Evolutionary conservation across 768 basidiomycete genomes (phyloP).

Genomic region (Crucibulum laeve): DNA sequence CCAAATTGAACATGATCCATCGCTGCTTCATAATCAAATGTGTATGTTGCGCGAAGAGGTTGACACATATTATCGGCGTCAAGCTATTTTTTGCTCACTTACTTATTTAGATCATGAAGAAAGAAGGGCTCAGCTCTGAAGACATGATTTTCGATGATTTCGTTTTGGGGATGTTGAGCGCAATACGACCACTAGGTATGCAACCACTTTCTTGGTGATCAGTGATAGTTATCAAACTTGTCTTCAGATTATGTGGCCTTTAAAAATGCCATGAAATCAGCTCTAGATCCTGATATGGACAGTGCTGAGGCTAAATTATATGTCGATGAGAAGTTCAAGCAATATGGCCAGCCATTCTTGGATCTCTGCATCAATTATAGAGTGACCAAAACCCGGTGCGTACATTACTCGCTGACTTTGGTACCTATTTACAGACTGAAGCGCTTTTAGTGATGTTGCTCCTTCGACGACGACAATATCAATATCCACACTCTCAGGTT

Average conservation of each 20-base stretch:
- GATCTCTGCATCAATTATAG: slow-evolving; percentile 30
- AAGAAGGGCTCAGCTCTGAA: slow-evolving; percentile 16
- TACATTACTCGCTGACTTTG: too few species aligned
- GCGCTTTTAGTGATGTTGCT: too few species aligned
- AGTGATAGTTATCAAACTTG: neutral
- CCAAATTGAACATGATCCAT: slow-evolving; percentile 5
- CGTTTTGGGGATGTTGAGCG: slow-evolving; percentile 30
- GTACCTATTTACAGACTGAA: too few species aligned
- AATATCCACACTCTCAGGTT: too few species aligned
- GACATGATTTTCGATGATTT: slow-evolving; percentile 30
- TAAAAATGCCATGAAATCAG: slow-evolving; percentile 26
- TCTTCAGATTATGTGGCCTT: slow-evolving; percentile 31
- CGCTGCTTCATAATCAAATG: neutral
- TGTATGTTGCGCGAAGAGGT: slow-evolving; percentile 11
- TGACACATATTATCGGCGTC: slow-evolving; percentile 10
- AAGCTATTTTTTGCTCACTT: slow-evolving; percentile 3
- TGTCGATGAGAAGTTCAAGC: slow-evolving; percentile 22
- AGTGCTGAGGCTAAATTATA: slow-evolving; percentile 35
- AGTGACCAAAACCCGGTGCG: too few species aligned
- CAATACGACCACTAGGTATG: slow-evolving; percentile 36
- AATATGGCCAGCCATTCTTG: slow-evolving; percentile 33
- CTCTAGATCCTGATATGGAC: slow-evolving; percentile 26
- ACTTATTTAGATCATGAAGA: slow-evolving; percentile 20
- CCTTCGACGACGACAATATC: too few species aligned
- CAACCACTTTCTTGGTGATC: neutral